A percentile compares a stretch with the other conserved stretches of the same genome.
phyloP scores from a whole-genome alignment of 495 filamentous ascomycete genomes.

The Hyaloscypha variabilis region DNA sequence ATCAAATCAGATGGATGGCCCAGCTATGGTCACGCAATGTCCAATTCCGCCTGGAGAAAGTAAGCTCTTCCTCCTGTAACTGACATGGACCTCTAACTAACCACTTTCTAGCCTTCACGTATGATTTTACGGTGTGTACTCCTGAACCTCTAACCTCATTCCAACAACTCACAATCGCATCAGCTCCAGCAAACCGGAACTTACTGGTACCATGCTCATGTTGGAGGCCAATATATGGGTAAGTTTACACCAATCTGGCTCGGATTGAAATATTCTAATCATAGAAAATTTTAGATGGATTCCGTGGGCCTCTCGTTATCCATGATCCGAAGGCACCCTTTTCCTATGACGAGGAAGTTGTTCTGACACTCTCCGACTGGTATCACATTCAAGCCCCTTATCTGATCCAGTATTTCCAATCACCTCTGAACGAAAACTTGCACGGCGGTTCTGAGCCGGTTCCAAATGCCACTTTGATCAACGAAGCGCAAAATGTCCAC shows the following conservation, averaged over 20 bases:
- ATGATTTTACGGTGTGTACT: slow-evolving; percentile 52
- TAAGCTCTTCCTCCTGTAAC: slow-evolving; percentile 48
- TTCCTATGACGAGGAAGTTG: slow-evolving; percentile 67
- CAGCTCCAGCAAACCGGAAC: slow-evolving; percentile 18
- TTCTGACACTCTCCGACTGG: slow-evolving; percentile 66
- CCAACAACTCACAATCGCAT: background rate
- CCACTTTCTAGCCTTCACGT: slow-evolving; percentile 35
- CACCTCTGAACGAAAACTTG: slow-evolving; percentile 40
- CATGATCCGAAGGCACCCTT: slow-evolving; percentile 60
- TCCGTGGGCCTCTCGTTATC: slow-evolving; percentile 71
- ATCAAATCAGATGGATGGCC: slow-evolving; percentile 75
- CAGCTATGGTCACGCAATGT: slow-evolving; percentile 69
- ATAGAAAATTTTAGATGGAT: slow-evolving; percentile 24
- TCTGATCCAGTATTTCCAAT: slow-evolving; percentile 57
- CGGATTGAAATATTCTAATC: background rate
- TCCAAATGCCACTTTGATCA: slow-evolving; percentile 68
- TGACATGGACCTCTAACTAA: background rate
- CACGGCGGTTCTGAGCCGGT: slow-evolving; percentile 50
- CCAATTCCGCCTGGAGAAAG: slow-evolving; percentile 9
- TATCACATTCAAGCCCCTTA: slow-evolving; percentile 46
- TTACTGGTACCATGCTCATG: slow-evolving; percentile 28
- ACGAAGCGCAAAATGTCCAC: slow-evolving; percentile 59
- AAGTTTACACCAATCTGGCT: background rate
- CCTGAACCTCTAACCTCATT: background rate
- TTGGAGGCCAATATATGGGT: slow-evolving; percentile 18